These are phyloP conservation scores for Exserohilum rostratum DNA, from an alignment of 2,329 filamentous ascomycete species.

Conservation along the genomic window DNA sequence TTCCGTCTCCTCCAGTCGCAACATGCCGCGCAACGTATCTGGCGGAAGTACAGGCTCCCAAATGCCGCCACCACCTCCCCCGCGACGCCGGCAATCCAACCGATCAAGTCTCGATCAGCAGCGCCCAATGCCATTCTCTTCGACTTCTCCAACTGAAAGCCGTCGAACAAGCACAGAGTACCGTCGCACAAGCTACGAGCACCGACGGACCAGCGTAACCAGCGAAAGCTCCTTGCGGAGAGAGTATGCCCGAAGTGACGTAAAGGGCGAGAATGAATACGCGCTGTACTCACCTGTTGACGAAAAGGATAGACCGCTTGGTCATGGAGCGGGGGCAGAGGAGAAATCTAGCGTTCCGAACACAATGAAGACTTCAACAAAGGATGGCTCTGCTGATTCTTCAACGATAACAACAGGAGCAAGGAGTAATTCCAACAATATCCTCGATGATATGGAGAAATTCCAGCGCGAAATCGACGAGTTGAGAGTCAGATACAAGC, in stretches of 20 bases:
- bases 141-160: constrained; percentile 34
- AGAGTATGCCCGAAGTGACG: constrained; percentile 29
- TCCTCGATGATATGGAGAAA: constrained; percentile 48
- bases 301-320: constrained; percentile 30
- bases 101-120: constrained; percentile 42
- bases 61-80: constrained; percentile 42
- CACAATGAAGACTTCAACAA: too few species aligned
- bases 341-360: background rate
- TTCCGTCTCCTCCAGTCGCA: constrained; percentile 37
- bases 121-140: constrained; percentile 23
- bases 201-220: constrained; percentile 39
- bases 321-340: constrained; percentile 7
- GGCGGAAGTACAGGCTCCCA: constrained; percentile 28
- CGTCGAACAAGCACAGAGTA: constrained; percentile 37
- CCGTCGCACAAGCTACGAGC: constrained; percentile 37
- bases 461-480: constrained; percentile 50
- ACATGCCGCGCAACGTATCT: constrained; percentile 30
- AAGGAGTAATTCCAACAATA: constrained; percentile 33
- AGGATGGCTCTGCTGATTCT: too few species aligned
- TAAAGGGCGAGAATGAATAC: constrained; percentile 26
- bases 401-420: background rate
- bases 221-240: constrained; percentile 41
- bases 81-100: constrained; percentile 41
- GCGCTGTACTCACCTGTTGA: constrained; percentile 37
- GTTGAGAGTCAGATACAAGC: constrained; percentile 38